phyloP scores from a whole-genome alignment of 2,329 filamentous ascomycete genomes.

The Calonectria montana region DNA sequence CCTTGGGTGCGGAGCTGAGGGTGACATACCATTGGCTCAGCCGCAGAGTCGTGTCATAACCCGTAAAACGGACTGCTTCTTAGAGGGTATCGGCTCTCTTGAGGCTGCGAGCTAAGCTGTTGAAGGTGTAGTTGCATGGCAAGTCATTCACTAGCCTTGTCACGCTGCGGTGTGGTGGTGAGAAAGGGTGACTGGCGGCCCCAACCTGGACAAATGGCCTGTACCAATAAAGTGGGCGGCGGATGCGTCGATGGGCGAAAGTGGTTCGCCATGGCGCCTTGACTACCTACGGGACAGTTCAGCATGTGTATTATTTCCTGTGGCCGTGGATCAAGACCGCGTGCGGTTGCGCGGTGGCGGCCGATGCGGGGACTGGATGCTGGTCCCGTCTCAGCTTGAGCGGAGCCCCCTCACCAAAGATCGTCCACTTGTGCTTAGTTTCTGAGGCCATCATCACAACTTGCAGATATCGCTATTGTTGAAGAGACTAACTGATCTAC shows the following conservation, averaged over 20 bases:
- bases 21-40: constrained; percentile 29
- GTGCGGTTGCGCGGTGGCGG: constrained; percentile 3
- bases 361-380: constrained; percentile 4
- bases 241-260: constrained; percentile 1
- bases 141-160: background rate
- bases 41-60: constrained; percentile 34
- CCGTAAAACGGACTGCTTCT: constrained; percentile 27
- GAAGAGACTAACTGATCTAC: background rate
- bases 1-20: constrained; percentile 34
- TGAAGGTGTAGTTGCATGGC: constrained; percentile 10
- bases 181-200: background rate
- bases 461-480: background rate
- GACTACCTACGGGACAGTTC: constrained; percentile 1
- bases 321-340: background rate
- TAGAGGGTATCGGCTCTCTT: constrained; percentile 11
- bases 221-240: background rate
- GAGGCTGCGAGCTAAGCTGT: constrained; percentile 6
- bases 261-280: constrained; percentile 11
- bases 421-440: constrained; percentile 1
- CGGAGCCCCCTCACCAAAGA: background rate
- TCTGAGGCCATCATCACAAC: constrained; percentile 4
- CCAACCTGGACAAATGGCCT: background rate
- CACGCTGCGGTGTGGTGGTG: background rate
- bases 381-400: constrained; percentile 19
- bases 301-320: background rate